Evolutionary conservation across 2,329 filamentous ascomycete genomes (phyloP).

Genomic region (Trichothecium roseum): DNA sequence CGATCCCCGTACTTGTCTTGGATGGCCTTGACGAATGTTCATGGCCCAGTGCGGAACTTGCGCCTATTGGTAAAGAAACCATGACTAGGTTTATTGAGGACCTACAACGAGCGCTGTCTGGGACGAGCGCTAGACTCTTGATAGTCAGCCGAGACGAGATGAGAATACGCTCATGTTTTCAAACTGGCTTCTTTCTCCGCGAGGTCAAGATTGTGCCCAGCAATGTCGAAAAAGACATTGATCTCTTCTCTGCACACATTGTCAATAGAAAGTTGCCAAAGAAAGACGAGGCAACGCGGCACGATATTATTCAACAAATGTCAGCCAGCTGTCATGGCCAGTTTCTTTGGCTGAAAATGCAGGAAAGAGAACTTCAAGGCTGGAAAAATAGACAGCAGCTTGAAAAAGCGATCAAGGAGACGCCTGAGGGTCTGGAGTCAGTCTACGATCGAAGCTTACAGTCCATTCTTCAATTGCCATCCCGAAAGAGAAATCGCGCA

Average conservation of each 20-base stretch:
- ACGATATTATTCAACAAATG: slow-evolving; percentile 13
- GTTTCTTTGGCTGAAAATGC: slow-evolving; percentile 22
- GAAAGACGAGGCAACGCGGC: slow-evolving; percentile 9
- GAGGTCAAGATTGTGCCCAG: slow-evolving; percentile 11
- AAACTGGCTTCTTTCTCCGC: neutral
- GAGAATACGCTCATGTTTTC: slow-evolving; percentile 10
- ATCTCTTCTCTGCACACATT: slow-evolving; percentile 12
- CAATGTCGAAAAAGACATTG: slow-evolving; percentile 14
- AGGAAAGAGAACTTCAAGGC: slow-evolving; percentile 12
- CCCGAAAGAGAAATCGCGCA: slow-evolving; percentile 10
- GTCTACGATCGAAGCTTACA: slow-evolving; percentile 21
- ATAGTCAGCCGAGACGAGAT: slow-evolving; percentile 14
- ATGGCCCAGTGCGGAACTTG: neutral
- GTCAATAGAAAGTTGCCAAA: slow-evolving; percentile 17
- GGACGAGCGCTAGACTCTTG: slow-evolving; percentile 12
- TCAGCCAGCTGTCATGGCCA: slow-evolving; percentile 18
- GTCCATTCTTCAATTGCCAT: slow-evolving; percentile 8
- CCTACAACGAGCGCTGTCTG: slow-evolving; percentile 4
- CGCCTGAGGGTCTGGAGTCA: slow-evolving; percentile 14
- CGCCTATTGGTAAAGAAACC: no score
- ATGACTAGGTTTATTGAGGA: slow-evolving; percentile 10
- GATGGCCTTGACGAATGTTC: slow-evolving; percentile 25
- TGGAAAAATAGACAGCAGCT: slow-evolving; percentile 18
- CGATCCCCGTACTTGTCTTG: slow-evolving; percentile 12
- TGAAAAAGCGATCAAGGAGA: slow-evolving; percentile 13